phyloP scores from a whole-genome alignment of 768 basidiomycete species.

The Hypsizygus marmoreus region DNA sequence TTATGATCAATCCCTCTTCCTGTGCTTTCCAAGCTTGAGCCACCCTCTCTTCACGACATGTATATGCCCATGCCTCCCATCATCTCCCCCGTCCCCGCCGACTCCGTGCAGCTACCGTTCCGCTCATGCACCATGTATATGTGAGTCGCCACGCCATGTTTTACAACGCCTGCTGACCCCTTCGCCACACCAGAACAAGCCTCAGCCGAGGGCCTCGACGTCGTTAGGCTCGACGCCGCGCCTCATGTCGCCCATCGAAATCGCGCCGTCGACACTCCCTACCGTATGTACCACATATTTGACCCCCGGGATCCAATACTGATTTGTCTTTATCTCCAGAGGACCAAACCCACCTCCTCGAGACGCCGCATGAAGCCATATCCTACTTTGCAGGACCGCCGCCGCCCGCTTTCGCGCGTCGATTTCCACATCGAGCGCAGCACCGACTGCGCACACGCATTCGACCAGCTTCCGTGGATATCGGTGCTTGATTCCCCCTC shows the following conservation, averaged over 20 bases:
- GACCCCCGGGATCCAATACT: no score
- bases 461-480: constrained; percentile 73
- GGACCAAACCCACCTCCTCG: constrained; percentile 26
- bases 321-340: constrained; percentile 2
- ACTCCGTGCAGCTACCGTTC: constrained; percentile 21
- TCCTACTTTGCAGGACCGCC: constrained; percentile 26
- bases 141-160: constrained; percentile 3
- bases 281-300: constrained; percentile 1
- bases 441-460: constrained; percentile 35
- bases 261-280: constrained; percentile 18
- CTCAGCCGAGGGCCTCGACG: constrained; percentile 2
- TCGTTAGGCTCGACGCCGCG: constrained; percentile 11
- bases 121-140: constrained; percentile 2
- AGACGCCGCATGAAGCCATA: constrained; percentile 36
- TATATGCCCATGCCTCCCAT: constrained; percentile 40
- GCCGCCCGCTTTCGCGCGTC: constrained; percentile 30
- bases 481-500: constrained; percentile 53
- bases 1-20: constrained; percentile 10
- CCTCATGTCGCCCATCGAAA: constrained; percentile 25
- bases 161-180: not conserved
- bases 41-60: constrained; percentile 35
- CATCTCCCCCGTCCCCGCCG: constrained; percentile 37
- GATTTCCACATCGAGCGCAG: constrained; percentile 29
- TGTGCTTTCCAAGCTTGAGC: constrained; percentile 9
- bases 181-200: constrained; percentile 13